A percentile compares a stretch with the other conserved stretches of the same genome.
phyloP scores from a whole-genome alignment of 2,329 filamentous ascomycete genomes.

The Escovopsis sp. region DNA sequence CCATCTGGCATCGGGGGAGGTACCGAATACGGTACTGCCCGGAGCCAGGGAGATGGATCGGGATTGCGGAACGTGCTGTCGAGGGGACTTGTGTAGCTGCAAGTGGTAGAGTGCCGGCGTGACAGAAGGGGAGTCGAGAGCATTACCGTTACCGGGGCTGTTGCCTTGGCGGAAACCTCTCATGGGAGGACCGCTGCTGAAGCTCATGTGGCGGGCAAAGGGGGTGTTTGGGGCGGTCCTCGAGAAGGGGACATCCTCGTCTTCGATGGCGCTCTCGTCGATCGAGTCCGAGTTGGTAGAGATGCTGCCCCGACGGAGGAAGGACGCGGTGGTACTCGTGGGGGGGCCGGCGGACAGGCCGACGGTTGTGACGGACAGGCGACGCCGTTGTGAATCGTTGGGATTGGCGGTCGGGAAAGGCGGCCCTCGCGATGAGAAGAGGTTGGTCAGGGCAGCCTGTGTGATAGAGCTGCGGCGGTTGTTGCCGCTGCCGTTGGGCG shows the following conservation, averaged over 20 bases:
- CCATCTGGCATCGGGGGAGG: slow-evolving; percentile 19
- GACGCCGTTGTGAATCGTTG: slow-evolving; percentile 45
- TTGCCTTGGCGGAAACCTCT: slow-evolving; percentile 37
- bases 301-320: slow-evolving; percentile 49
- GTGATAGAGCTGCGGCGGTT: slow-evolving; percentile 42
- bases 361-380: slow-evolving; percentile 59
- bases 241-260: slow-evolving; percentile 40
- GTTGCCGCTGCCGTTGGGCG: slow-evolving; percentile 20
- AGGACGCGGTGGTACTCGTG: slow-evolving; percentile 38
- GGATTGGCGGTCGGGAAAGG: slow-evolving; percentile 30
- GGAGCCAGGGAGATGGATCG: slow-evolving; percentile 6
- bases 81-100: slow-evolving; percentile 17
- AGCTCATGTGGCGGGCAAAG: slow-evolving; percentile 75
- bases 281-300: slow-evolving; percentile 53
- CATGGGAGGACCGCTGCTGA: slow-evolving; percentile 67
- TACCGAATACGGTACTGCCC: slow-evolving; percentile 17
- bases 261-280: slow-evolving; percentile 61
- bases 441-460: slow-evolving; percentile 38
- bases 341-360: slow-evolving; percentile 60
- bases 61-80: slow-evolving; percentile 3
- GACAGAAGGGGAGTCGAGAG: slow-evolving; percentile 24
- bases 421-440: slow-evolving; percentile 38
- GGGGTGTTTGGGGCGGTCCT: slow-evolving; percentile 53
- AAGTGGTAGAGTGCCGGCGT: slow-evolving; percentile 18
- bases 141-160: slow-evolving; percentile 52